Conservation (phyloP, 2,329 filamentous ascomycete genomes). For the Cercospora beticola region DNA sequence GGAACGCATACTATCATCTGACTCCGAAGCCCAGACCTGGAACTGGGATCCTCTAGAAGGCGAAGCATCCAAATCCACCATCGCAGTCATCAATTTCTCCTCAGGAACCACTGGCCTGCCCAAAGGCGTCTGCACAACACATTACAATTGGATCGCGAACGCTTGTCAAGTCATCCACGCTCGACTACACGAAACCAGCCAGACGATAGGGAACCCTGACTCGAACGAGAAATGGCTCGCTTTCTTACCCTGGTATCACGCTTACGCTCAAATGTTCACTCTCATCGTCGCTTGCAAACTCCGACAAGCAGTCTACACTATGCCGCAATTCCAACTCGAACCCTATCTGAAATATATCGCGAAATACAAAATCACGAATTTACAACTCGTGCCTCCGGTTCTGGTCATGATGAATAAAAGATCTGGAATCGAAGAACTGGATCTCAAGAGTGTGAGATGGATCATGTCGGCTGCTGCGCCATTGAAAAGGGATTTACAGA, state of each 20-base stretch:
- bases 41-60: constrained; percentile 11
- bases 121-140: constrained; percentile 81
- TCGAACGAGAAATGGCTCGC: constrained; percentile 55
- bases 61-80: constrained; percentile 28
- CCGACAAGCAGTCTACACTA: constrained; percentile 68
- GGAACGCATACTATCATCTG: constrained; percentile 6
- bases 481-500: constrained; percentile 15
- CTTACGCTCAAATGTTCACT: constrained; percentile 58
- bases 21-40: constrained; percentile 4
- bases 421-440: constrained; percentile 63
- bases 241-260: constrained; percentile 69
- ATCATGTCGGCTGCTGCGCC: constrained; percentile 23
- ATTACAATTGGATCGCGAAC: constrained; percentile 74
- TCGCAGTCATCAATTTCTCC: constrained; percentile 75
- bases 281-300: constrained; percentile 23
- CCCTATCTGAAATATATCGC: constrained; percentile 57
- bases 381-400: constrained; percentile 72
- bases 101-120: constrained; percentile 77
- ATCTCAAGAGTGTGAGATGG: constrained; percentile 40
- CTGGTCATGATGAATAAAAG: constrained; percentile 71
- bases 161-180: constrained; percentile 49
- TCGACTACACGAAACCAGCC: constrained; percentile 54
- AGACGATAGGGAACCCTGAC: constrained; percentile 57
- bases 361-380: constrained; percentile 64
- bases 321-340: constrained; percentile 72